Conservation (phyloP, 139 green algal species). For the Microglena sp. region DNA sequence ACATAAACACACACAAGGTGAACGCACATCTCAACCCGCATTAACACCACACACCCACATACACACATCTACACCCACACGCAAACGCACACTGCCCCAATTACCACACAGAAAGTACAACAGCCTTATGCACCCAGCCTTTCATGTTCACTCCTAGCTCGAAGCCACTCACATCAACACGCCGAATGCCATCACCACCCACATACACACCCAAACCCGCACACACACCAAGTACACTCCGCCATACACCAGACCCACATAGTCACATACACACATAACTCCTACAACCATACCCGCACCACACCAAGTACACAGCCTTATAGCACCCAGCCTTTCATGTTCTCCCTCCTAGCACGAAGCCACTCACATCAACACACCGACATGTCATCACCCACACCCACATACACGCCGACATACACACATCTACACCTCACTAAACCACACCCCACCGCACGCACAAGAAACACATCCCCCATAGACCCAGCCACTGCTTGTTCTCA, state of each 20-base stretch:
- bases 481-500: no score
- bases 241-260: not conserved
- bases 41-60: not conserved
- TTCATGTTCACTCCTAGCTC: no score
- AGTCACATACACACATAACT: not conserved
- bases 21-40: no score
- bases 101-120: no score
- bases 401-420: conserved; percentile 1
- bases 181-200: not conserved
- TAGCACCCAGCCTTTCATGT: not conserved
- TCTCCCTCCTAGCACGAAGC: no score
- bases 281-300: no score
- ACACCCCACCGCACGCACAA: not conserved
- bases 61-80: not conserved
- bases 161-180: no score
- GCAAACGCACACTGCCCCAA: not conserved
- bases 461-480: no score
- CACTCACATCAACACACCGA: not conserved
- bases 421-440: not conserved
- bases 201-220: not conserved
- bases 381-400: not conserved
- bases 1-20: no score
- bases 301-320: not conserved
- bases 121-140: no score
- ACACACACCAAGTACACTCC: not conserved